Percentiles rank a stretch among this genome's conserved stretches.
phyloP scores from a whole-genome alignment of 345 rosid species.

The Eucalyptus sp. region DNA sequence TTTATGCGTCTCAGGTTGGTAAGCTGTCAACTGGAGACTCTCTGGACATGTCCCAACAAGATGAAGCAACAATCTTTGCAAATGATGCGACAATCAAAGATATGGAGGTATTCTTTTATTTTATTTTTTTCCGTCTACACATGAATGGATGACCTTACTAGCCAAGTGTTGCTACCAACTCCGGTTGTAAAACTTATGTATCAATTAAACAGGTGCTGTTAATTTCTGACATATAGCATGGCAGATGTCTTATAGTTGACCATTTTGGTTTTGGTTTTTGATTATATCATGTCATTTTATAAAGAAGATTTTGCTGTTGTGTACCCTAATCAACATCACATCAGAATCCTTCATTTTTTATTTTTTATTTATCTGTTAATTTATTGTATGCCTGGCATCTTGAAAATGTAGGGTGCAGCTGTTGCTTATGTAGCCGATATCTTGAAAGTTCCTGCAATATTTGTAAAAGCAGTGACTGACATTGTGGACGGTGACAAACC shows the following conservation, averaged over 20 bases:
- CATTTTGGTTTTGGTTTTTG: not conserved
- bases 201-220: not conserved
- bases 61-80: slow-evolving; percentile 60
- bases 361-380: not conserved
- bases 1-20: slow-evolving; percentile 38
- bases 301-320: not conserved
- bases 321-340: not conserved
- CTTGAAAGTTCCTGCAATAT: slow-evolving; percentile 72
- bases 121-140: not conserved
- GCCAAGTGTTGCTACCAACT: not conserved
- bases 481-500: slow-evolving; percentile 91
- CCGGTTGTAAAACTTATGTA: not conserved
- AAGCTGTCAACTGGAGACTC: slow-evolving; percentile 95
- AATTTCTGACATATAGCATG: not conserved
- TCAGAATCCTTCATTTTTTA: not conserved
- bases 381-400: not conserved
- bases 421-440: slow-evolving; percentile 83
- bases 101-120: slow-evolving; percentile 73
- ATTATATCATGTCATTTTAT: not conserved
- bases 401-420: slow-evolving; percentile 60
- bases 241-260: not conserved
- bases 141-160: not conserved
- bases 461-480: slow-evolving; percentile 85
- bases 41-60: slow-evolving; percentile 78
- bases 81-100: slow-evolving; percentile 88